These are phyloP conservation scores for Corrigiola litoralis DNA, from an alignment of 179 eudicot genomes.

Conservation along the genomic window DNA sequence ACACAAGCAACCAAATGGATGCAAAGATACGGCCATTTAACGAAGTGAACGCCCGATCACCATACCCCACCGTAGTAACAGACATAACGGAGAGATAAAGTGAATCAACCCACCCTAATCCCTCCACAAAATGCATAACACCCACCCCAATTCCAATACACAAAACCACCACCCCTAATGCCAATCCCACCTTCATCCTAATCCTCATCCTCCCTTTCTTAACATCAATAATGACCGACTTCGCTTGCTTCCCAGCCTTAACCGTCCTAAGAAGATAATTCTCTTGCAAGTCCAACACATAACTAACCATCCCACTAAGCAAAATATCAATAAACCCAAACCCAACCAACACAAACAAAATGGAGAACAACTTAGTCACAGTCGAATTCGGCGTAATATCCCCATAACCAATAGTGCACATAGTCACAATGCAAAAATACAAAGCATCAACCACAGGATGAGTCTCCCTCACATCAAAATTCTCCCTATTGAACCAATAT, in stretches of 20 bases:
- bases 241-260: constrained; percentile 43
- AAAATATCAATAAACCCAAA: constrained; percentile 92
- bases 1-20: constrained; percentile 92
- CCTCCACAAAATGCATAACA: constrained; percentile 83
- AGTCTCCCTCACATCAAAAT: constrained; percentile 59
- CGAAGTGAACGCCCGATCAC: constrained; percentile 80
- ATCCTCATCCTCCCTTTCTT: constrained; percentile 99
- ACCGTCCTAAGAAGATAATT: constrained; percentile 61
- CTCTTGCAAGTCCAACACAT: constrained; percentile 92
- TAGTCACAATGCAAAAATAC: constrained; percentile 94
- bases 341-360: constrained; percentile 86
- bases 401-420: constrained; percentile 99
- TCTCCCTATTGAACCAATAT: constrained; percentile 43
- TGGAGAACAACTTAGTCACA: constrained; percentile 69
- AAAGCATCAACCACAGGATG: constrained; percentile 92
- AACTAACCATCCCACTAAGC: constrained; percentile 87
- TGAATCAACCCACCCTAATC: constrained; percentile 75
- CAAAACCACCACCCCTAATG: constrained; percentile 85
- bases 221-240: constrained; percentile 64
- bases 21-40: constrained; percentile 79
- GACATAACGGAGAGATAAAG: constrained; percentile 96
- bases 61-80: constrained; percentile 95
- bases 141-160: constrained; percentile 84
- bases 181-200: constrained; percentile 89
- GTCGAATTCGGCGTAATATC: constrained; percentile 84